Evolutionary conservation across 352 stramenopile genomes (phyloP).

Genomic region (Phytopythium oedochilum): DNA sequence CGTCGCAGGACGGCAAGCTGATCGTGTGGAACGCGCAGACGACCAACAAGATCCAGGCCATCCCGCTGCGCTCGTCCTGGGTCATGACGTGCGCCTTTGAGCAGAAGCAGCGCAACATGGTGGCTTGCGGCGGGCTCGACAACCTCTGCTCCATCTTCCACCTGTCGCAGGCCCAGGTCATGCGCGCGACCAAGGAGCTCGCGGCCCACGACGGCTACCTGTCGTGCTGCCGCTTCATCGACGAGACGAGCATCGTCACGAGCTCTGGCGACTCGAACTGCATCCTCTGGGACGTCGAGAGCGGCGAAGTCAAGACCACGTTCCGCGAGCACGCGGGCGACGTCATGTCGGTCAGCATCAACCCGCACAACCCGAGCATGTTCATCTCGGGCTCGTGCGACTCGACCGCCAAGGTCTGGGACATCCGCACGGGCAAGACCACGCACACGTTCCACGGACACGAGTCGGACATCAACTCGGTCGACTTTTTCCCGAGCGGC

Average conservation of each 20-base stretch:
- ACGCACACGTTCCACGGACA: constrained; percentile 97
- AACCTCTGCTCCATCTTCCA: constrained; percentile 99
- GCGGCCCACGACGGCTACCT: constrained; percentile 98
- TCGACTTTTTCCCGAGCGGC: constrained; percentile 97
- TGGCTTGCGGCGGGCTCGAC: constrained; percentile 98
- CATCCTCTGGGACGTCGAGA: constrained; percentile 98
- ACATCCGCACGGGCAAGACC: constrained; percentile 94
- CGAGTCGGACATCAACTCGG: constrained; percentile 98
- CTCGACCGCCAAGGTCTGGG: constrained; percentile 97
- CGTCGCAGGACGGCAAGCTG: constrained; percentile 98
- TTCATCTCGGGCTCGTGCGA: constrained; percentile 98
- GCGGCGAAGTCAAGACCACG: constrained; percentile 89
- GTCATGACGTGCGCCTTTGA: constrained; percentile 99
- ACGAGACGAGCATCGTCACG: constrained; percentile 92
- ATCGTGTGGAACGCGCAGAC: constrained; percentile 98
- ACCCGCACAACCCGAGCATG: constrained; percentile 93
- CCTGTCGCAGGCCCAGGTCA: constrained; percentile 85
- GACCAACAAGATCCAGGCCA: constrained; percentile 97
- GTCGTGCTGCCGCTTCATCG: constrained; percentile 97
- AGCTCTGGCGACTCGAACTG: constrained; percentile 97
- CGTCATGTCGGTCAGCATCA: constrained; percentile 96
- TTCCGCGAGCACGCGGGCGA: constrained; percentile 98
- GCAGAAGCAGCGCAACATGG: constrained; percentile 95
- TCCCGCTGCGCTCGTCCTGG: constrained; percentile 96
- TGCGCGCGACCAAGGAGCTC: constrained; percentile 93